phyloP scores from a whole-genome alignment of 2,329 filamentous ascomycete species.

The Anthostomella pinea region DNA sequence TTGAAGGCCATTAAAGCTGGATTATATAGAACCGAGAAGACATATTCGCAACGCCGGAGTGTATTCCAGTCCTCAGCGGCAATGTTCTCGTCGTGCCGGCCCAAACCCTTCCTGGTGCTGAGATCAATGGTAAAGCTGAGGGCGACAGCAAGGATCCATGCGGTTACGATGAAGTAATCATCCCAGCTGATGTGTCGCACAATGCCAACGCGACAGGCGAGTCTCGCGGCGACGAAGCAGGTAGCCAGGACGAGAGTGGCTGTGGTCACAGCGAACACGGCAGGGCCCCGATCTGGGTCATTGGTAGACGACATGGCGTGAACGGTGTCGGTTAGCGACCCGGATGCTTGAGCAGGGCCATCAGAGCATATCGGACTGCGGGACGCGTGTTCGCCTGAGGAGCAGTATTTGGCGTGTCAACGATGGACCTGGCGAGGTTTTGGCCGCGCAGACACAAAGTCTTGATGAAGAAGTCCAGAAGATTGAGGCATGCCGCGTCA shows the following conservation, averaged over 20 bases:
- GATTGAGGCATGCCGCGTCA: no score
- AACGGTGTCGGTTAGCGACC: conserved; percentile 25
- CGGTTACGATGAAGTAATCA: conserved; percentile 76
- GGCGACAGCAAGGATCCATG: conserved; percentile 71
- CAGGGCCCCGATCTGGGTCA: conserved; percentile 48
- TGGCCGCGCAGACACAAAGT: neutral
- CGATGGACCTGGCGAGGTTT: neutral
- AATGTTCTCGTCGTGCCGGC: conserved; percentile 64
- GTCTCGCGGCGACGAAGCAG: conserved; percentile 70
- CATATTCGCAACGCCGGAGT: conserved; percentile 61
- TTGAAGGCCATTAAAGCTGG: conserved; percentile 89
- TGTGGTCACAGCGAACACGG: conserved; percentile 68
- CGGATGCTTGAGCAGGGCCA: conserved; percentile 19
- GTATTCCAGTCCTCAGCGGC: conserved; percentile 42
- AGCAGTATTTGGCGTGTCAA: neutral
- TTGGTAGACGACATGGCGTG: conserved; percentile 18
- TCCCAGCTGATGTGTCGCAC: conserved; percentile 71
- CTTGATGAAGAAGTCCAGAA: neutral
- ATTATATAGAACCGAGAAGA: conserved; percentile 67
- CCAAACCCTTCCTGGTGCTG: conserved; percentile 63
- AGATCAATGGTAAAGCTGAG: conserved; percentile 65
- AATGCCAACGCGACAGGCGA: conserved; percentile 70
- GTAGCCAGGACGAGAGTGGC: conserved; percentile 67
- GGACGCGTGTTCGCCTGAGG: neutral
- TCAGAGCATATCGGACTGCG: conserved; percentile 20